Base-by-base conservation (phyloP, 1,284 basidiomycete species). In the Fomitopsis schrenkii region DNA sequence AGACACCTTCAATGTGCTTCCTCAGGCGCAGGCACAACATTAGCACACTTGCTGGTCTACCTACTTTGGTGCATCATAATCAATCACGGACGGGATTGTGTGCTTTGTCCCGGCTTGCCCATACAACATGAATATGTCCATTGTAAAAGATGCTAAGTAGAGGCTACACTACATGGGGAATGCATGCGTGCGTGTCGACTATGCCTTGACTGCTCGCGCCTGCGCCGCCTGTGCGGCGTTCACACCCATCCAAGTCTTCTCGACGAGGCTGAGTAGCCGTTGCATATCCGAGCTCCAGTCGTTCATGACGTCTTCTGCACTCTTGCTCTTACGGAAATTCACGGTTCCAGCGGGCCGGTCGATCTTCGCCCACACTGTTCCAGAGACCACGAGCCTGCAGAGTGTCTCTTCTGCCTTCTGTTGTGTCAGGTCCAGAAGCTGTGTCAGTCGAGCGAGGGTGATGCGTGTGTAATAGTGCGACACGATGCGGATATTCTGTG, bases 211-310 rank as follows among this genome's bases (percentile, higher is more conserved):
- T 36, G 65, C 68, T 65, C 87, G 80, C 58, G 89, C 85, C 67
- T 91, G 88, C 36, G 91, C 91, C 57, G 91, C 91, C 70, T 91
- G 84, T 15, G 91, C 91, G 35, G 91, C 91, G 65, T 93, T 93
- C 82, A 93, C 88, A 22, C 89, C 90, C 91, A 93, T 93, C 91
- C 91, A 93, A 7, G 90, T 90, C 81, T 93, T 93, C 76, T 93
- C 91, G 5, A 90, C 89, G 14, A 92, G 74, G 19, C 88, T 83
- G 44, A 93, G 77, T 70, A 99, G 78, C 76, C 92, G 95, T 72
- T 91, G 90, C 84, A 99, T 94, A 72, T 99, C 96, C 26, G 86
- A 90, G 74, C 92, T 95, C 97, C 97, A 99, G 63, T 91, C 91
- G 71, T 99, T 99, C 84, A 99, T 89, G 6, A 94, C 88, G 71